Base-by-base conservation (phyloP, 208 protist genomes). In the Leishmania mexicana region DNA sequence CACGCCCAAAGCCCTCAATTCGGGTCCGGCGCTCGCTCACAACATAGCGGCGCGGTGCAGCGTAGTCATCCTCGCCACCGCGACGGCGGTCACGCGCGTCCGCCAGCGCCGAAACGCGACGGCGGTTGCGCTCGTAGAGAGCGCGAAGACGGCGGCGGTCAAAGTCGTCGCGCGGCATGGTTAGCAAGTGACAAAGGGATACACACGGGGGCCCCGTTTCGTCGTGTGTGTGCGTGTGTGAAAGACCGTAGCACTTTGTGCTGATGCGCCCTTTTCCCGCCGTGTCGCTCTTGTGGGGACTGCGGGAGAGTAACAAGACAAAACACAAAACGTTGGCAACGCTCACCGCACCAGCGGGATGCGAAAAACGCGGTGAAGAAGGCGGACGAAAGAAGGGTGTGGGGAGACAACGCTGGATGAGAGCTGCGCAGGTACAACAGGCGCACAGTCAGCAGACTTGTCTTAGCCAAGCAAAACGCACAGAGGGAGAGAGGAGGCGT, bases 1-100 rank as follows among this genome's bases (percentile, higher is more conserved):
- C 93, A 35, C 90, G 89, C 60, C 95, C 95, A 72, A 97, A 97
- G 87, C 95, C 95, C 84, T 96, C 92, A 0, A 90, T 64, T 19
- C 88, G 95, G 51, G 91, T 93, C 47, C 85, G 86, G 79, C 87
- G 87, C 81, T 93, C 95, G 49, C 89, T 96, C 73, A 97, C 92
- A 19, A 96, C 75, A 75, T 89, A 97, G 73, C 89, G 91, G 60
- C 95, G 93, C 11, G 95, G 95, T 5, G 93, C 95, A 51, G 71
- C 62, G 49, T 80, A 70, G 62, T 92, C 88, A 58, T 93, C 90
- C 40, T 88, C 85, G 17, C 79, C 81, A 47, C 70, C 79, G 78
- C 93, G 85, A 65, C 90, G 89, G 58, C 89, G 85, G 77, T 95
- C 92, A 58, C 93, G 91, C 51, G 90, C 92, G n/a, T 96, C 89